Percentiles rank a stretch among this genome's conserved stretches.
These are phyloP conservation scores for Malassezia brasiliensis DNA, from an alignment of 1,284 basidiomycete species.

Conservation along the genomic window DNA sequence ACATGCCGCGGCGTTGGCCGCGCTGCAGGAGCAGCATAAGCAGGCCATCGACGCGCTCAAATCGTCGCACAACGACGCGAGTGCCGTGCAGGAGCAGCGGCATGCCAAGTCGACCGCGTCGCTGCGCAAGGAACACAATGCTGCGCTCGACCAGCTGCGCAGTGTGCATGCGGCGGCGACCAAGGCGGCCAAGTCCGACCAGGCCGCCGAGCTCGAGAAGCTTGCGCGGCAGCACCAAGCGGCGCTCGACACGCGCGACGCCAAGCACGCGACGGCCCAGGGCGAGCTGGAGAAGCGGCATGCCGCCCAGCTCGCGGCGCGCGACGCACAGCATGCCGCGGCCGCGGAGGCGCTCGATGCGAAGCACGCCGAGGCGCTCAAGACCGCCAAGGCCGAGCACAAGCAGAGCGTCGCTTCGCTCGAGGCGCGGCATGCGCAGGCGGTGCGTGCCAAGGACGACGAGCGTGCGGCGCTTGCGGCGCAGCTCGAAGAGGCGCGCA, in stretches of 20 bases:
- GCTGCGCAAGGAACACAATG: neutral
- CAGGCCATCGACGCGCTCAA: neutral
- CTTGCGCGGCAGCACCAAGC: neutral
- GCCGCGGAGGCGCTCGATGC: neutral
- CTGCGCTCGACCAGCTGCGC: neutral
- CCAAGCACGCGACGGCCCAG: neutral
- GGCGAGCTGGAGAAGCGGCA: neutral
- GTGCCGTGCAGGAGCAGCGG: neutral
- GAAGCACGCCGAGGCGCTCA: neutral
- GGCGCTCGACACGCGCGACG: neutral
- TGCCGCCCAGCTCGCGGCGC: neutral
- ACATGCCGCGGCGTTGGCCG: neutral
- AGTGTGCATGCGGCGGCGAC: constrained; percentile 7
- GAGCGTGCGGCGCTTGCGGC: neutral
- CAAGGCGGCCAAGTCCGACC: neutral
- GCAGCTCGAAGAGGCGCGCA: neutral
- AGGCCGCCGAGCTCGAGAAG: neutral
- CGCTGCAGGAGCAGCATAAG: neutral
- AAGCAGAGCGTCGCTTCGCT: neutral
- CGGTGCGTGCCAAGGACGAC: constrained; percentile 2
- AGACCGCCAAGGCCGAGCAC: neutral
- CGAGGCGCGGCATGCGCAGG: neutral
- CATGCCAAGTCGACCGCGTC: neutral
- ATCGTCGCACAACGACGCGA: neutral
- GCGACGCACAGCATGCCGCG: constrained; percentile 6